These are phyloP conservation scores for Ophiocordyceps camponoti-floridani DNA, from an alignment of 2,329 filamentous ascomycete genomes.

Conservation along the genomic window DNA sequence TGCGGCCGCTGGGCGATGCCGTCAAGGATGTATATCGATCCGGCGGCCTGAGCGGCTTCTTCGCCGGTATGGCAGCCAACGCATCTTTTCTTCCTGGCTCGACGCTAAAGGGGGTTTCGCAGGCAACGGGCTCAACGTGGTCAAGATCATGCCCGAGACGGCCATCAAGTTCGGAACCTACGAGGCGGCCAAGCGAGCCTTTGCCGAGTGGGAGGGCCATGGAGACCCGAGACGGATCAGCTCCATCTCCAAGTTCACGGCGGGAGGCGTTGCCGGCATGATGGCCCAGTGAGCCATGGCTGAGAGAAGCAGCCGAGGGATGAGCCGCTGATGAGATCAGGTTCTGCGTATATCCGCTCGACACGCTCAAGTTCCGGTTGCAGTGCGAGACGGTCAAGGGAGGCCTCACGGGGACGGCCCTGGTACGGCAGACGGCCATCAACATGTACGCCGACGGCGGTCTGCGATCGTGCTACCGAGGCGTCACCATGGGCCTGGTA, in stretches of 20 bases:
- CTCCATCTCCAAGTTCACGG: conserved; percentile 73
- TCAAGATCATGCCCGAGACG: conserved; percentile 98
- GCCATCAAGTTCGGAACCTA: conserved; percentile 97
- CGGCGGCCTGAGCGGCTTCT: conserved; percentile 76
- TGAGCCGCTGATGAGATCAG: conserved; percentile 17
- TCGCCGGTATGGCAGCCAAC: conserved; percentile 50
- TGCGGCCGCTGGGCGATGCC: conserved; percentile 53
- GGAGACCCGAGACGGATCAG: conserved; percentile 64
- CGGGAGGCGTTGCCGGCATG: conserved; percentile 84
- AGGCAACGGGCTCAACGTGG: conserved; percentile 91
- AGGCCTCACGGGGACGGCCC: conserved; percentile 63
- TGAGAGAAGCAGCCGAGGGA: not conserved
- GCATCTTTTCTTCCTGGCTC: no score
- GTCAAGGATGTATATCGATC: conserved; percentile 65
- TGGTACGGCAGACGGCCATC: conserved; percentile 65
- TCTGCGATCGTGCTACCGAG: conserved; percentile 66
- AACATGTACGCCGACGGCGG: conserved; percentile 76
- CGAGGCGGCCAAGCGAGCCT: conserved; percentile 77
- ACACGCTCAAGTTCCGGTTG: conserved; percentile 66
- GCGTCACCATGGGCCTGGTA: conserved; percentile 79
- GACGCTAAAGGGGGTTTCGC: not conserved
- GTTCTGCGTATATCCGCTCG: conserved; percentile 86
- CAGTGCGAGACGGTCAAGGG: conserved; percentile 88
- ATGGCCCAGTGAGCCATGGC: conserved; percentile 55
- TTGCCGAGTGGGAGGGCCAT: conserved; percentile 78